These are phyloP conservation scores for Rhizopus stolonifer DNA, from an alignment of 371 early-diverging fungal genomes.

Conservation along the genomic window DNA sequence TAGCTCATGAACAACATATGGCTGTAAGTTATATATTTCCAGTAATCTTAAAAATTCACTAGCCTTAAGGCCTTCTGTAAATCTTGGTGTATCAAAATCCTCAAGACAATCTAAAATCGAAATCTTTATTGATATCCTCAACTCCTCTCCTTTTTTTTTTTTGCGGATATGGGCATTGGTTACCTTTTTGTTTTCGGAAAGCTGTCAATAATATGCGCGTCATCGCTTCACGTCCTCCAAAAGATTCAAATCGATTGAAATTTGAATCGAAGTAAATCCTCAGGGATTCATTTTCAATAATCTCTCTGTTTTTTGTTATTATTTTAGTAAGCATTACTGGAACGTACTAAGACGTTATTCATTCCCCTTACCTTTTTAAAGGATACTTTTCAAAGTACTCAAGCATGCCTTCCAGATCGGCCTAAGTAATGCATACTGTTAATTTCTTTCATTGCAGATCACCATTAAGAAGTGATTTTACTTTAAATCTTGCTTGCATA, in stretches of 20 bases:
- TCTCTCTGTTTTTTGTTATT: too few species aligned
- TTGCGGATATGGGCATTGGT: neutral
- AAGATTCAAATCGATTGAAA: neutral
- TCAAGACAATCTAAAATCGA: conserved; percentile 10
- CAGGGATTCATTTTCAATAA: neutral
- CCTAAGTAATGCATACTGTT: too few species aligned
- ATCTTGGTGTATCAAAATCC: conserved; percentile 27
- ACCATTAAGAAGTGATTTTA: neutral
- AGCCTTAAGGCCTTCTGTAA: conserved; percentile 15
- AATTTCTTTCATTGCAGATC: neutral
- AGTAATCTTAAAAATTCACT: conserved; percentile 11
- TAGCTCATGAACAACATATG: conserved; percentile 3
- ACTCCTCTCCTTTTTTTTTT: too few species aligned
- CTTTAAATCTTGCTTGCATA: conserved; percentile 5
- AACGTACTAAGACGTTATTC: too few species aligned
- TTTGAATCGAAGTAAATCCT: neutral
- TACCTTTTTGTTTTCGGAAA: neutral
- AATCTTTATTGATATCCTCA: neutral
- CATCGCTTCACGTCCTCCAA: conserved; percentile 8
- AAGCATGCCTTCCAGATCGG: conserved; percentile 23
- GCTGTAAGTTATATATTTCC: conserved; percentile 2
- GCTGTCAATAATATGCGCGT: conserved; percentile 25
- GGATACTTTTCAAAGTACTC: conserved; percentile 12
- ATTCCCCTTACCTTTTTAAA: neutral
- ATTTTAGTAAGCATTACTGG: too few species aligned